phyloP scores from a whole-genome alignment of 2,329 filamentous ascomycete species.

The Akanthomyces dipterigenus region DNA sequence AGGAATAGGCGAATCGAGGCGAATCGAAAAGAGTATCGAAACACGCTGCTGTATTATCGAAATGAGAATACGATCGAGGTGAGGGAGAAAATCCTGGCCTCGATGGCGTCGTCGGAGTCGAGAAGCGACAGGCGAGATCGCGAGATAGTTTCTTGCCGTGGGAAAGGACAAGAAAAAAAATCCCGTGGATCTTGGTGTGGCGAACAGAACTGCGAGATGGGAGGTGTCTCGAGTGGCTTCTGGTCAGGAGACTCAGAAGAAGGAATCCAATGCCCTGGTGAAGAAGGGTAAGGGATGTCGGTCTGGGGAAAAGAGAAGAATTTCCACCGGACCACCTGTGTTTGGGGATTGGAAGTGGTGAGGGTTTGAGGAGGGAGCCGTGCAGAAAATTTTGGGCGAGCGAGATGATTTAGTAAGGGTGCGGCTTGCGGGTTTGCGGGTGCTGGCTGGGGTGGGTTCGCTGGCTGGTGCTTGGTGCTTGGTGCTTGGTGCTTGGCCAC shows the following conservation, averaged over 20 bases:
- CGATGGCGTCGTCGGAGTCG: neutral
- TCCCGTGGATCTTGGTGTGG: neutral
- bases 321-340: constrained; percentile 13
- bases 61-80: constrained; percentile 3
- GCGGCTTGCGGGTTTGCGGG: neutral
- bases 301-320: constrained; percentile 7
- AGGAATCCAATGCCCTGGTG: constrained; percentile 13
- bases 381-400: constrained; percentile 12
- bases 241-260: constrained; percentile 6
- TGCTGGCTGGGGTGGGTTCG: no score
- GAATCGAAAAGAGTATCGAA: constrained; percentile 5
- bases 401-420: constrained; percentile 7
- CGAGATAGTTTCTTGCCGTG: constrained; percentile 4
- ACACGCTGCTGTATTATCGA: constrained; percentile 3
- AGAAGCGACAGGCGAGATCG: constrained; percentile 6
- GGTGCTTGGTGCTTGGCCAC: neutral
- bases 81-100: neutral
- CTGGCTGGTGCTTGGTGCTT: neutral
- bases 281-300: constrained; percentile 11
- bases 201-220: constrained; percentile 10
- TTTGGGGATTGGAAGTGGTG: constrained; percentile 13
- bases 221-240: constrained; percentile 10
- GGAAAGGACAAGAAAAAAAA: constrained; percentile 10
- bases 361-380: constrained; percentile 8
- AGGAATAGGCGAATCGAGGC: neutral